Conservation (phyloP, 2,329 filamentous ascomycete species). For the Diplodia scrobiculata region DNA sequence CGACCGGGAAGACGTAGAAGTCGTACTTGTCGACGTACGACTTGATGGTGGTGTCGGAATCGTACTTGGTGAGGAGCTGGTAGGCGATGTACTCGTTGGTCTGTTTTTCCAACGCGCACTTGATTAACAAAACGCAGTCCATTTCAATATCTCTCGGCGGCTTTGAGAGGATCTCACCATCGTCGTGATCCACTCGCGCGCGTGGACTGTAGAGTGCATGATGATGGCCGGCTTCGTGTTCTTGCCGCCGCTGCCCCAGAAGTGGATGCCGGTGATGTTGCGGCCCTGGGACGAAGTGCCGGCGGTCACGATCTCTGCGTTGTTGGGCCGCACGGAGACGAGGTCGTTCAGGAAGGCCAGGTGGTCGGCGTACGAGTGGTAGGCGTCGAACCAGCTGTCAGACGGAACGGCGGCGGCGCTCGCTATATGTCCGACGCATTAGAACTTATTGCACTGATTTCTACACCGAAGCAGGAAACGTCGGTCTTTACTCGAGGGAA, state of each 20-base stretch:
- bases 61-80: constrained; percentile 43
- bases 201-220: constrained; percentile 46
- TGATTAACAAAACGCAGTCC: not conserved
- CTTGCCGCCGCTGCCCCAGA: constrained; percentile 44
- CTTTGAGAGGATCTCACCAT: constrained; percentile 32
- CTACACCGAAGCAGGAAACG: not conserved
- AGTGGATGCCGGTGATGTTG: constrained; percentile 42
- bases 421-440: not conserved
- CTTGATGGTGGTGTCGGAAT: constrained; percentile 37
- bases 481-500: too few species aligned
- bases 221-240: constrained; percentile 44
- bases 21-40: constrained; percentile 63
- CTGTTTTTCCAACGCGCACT: not conserved
- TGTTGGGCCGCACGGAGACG: constrained; percentile 39
- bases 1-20: constrained; percentile 59
- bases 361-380: constrained; percentile 43
- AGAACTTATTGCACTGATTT: not conserved
- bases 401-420: constrained; percentile 36
- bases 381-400: constrained; percentile 44
- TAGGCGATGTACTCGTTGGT: constrained; percentile 42
- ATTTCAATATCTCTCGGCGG: too few species aligned
- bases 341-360: constrained; percentile 41
- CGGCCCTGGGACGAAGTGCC: constrained; percentile 42
- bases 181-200: constrained; percentile 44
- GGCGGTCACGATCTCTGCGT: constrained; percentile 41